Evolutionary conservation across 2,329 filamentous ascomycete genomes (phyloP).

Genomic region (Massarina eburnea): DNA sequence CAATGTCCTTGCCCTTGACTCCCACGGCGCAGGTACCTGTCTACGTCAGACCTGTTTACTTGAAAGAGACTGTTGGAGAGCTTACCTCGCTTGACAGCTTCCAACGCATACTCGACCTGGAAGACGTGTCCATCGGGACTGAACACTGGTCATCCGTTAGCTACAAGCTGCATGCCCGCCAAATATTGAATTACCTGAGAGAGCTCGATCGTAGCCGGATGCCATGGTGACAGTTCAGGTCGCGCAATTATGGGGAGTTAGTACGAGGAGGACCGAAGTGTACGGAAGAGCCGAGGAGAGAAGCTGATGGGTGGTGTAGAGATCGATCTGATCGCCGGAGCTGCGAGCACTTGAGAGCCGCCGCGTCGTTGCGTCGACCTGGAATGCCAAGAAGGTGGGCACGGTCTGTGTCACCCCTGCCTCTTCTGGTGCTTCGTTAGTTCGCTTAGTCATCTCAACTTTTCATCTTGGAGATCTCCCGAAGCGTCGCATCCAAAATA

Average conservation of each 20-base stretch:
- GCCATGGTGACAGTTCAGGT: conserved; percentile 61
- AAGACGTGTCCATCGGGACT: conserved; percentile 99
- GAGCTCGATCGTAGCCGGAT: conserved; percentile 97
- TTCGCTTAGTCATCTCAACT: conserved; percentile 18
- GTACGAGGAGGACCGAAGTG: conserved; percentile 4
- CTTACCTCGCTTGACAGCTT: conserved; percentile 95
- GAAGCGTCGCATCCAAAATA: not conserved
- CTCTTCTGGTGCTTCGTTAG: conserved; percentile 26
- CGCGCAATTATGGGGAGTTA: not conserved
- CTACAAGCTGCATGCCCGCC: conserved; percentile 27
- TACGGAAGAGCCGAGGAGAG: conserved; percentile 2
- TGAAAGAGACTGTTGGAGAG: not conserved
- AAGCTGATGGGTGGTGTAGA: conserved; percentile 14
- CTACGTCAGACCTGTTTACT: conserved; percentile 15
- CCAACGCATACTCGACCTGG: conserved; percentile 98
- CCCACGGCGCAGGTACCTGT: conserved; percentile 95
- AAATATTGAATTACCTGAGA: conserved; percentile 71
- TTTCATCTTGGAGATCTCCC: not conserved
- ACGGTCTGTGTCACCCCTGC: conserved; percentile 29
- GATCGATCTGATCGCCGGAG: conserved; percentile 29
- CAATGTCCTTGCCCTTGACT: conserved; percentile 91
- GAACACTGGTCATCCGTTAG: conserved; percentile 70
- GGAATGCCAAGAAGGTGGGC: conserved; percentile 39
- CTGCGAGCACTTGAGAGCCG: conserved; percentile 37
- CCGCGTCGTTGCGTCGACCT: conserved; percentile 44